Evolutionary conservation across 2,329 filamentous ascomycete species (phyloP), one percentile per base, ranked within the genome.

Genomic region (Phaeophleospora eucalypticola): DNA sequence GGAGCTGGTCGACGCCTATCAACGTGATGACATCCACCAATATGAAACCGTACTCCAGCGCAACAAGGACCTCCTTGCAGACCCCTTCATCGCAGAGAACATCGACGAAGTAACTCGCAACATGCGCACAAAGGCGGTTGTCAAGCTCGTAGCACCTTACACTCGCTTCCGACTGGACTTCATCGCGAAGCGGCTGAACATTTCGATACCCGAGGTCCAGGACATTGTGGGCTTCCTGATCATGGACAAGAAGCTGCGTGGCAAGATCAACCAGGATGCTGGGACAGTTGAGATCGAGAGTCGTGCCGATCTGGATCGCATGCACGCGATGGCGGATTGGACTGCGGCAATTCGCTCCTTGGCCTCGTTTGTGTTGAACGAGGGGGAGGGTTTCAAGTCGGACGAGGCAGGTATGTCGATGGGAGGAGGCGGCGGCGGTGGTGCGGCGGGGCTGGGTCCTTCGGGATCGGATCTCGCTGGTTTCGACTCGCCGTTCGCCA

Each of bases 31-130:
- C 65, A 91, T 98, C 57, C 86, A 91, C 65, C 78, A 81, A 57
- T 98, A 98, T 69, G 89, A 96, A 69, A 83, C 80, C 45, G 89
- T 96, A 32, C 75, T 98, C 46, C 83, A 88, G 61, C 83, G 83
- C 62, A 94, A 96, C 71, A 84, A 84, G 61, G 93, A 96, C 64
- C 83, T 98, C 19, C 77, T 97, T 33, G 82, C 85, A 10, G 93
- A 98, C 66, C 84, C 87, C 0, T 98, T 97, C 71, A 98, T 98
- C 59, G 91, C 91, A 20, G 93, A 97, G 71, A 97, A 98, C 66
- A 98, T 98, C 58, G 93, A 97, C 68, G 93, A 98, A 71, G 91
- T 98, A 47, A 98, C 91, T 43, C 87, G 93, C 36, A 96, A 93
- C 68, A 95, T 98, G 86, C 87, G 93, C 45, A 97, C 90, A 56